Evolutionary conservation across 352 stramenopile genomes (phyloP).

Genomic region (Phytopythium vexans): DNA sequence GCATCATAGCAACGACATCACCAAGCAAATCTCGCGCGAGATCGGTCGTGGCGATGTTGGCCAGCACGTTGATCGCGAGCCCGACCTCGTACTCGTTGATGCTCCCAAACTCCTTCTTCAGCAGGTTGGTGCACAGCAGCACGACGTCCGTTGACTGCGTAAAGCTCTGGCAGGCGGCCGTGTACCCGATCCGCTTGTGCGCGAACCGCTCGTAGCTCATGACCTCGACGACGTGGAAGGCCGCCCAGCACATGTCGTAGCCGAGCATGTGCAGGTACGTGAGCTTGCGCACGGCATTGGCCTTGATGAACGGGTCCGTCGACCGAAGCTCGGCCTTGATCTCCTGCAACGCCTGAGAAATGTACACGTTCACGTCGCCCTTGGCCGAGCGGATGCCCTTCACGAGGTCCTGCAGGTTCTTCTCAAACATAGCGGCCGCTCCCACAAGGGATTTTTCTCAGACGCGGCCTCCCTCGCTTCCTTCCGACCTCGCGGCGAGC

Average conservation of each 20-base stretch:
- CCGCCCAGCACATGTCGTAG: constrained; percentile 98
- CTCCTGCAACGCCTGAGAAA: constrained; percentile 96
- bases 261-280: constrained; percentile 98
- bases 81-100: constrained; percentile 95
- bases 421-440: constrained; percentile 94
- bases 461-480: too few species aligned
- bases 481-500: too few species aligned
- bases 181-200: constrained; percentile 97
- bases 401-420: constrained; percentile 97
- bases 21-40: constrained; percentile 92
- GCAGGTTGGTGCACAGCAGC: constrained; percentile 97
- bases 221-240: constrained; percentile 98
- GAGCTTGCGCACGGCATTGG: constrained; percentile 96
- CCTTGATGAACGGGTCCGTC: constrained; percentile 96
- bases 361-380: constrained; percentile 95
- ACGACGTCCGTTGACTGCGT: constrained; percentile 98
- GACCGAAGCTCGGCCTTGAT: constrained; percentile 98
- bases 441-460: too few species aligned
- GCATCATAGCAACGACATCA: constrained; percentile 91
- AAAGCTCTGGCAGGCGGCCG: constrained; percentile 95
- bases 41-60: constrained; percentile 98
- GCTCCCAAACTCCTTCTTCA: constrained; percentile 97
- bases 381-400: constrained; percentile 98
- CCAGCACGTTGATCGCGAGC: constrained; percentile 97
- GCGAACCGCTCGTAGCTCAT: constrained; percentile 95